A percentile compares a stretch with the other conserved stretches of the same genome.
Conservation (phyloP, 805 yeast genomes). For the Lachancea lanzarotensis region DNA sequence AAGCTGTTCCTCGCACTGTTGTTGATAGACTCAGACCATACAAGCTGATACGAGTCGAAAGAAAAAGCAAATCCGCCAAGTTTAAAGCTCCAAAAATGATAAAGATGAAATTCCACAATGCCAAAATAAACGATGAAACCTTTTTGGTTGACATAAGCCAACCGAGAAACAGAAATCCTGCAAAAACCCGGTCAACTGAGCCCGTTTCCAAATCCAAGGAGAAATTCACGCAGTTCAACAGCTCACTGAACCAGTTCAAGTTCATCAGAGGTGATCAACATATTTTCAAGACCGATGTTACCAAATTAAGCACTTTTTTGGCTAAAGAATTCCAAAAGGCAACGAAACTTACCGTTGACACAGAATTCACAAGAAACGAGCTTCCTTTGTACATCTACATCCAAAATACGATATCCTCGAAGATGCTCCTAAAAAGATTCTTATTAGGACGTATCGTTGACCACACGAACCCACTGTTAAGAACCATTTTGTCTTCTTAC, state of each 20-base stretch:
- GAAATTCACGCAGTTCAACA: conserved; percentile 14
- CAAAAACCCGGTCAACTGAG: not conserved
- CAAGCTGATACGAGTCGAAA: conserved; percentile 51
- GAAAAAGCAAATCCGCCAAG: conserved; percentile 74
- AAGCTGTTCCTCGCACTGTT: conserved; percentile 33
- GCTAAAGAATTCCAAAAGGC: conserved; percentile 21
- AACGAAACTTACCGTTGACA: conserved; percentile 20
- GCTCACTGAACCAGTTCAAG: conserved; percentile 18
- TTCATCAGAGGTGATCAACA: conserved; percentile 26
- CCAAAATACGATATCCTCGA: conserved; percentile 16
- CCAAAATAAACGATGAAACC: conserved; percentile 27
- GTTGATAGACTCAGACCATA: conserved; percentile 35
- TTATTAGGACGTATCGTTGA: conserved; percentile 18
- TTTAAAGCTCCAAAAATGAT: conserved; percentile 59
- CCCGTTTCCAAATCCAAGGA: conserved; percentile 10
- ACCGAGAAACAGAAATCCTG: not conserved
- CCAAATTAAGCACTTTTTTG: conserved; percentile 18
- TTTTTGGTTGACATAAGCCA: conserved; percentile 23
- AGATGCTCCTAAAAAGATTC: conserved; percentile 14
- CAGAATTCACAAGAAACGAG: conserved; percentile 13
- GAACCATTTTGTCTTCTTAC: conserved; percentile 17
- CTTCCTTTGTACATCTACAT: conserved; percentile 26
- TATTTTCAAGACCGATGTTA: conserved; percentile 17
- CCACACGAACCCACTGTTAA: conserved; percentile 22
- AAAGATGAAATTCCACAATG: conserved; percentile 29